A percentile compares a stretch with the other conserved stretches of the same genome.
Conservation (phyloP, 805 yeast genomes). For the Ogataea trehalophila region DNA sequence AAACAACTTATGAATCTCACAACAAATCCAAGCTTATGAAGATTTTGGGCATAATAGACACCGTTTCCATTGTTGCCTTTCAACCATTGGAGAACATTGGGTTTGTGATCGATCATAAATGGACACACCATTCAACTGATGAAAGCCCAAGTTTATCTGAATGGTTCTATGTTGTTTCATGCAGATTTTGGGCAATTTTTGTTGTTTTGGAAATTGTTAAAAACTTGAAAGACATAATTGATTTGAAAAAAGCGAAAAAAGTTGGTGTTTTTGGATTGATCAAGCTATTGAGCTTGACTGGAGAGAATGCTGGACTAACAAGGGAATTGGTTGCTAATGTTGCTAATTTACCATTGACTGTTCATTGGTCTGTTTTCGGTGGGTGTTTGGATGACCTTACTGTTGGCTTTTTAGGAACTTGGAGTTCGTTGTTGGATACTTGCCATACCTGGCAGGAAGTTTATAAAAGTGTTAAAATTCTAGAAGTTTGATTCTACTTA, state of each 20-base stretch:
- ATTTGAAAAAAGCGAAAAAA: conserved; percentile 3
- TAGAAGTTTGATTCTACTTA: conserved; percentile 3
- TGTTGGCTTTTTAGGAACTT: conserved; percentile 34
- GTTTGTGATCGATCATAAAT: conserved; percentile 29
- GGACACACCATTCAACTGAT: conserved; percentile 21
- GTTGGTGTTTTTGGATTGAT: background rate
- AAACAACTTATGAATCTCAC: conserved; percentile 1
- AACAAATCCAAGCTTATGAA: conserved; percentile 14
- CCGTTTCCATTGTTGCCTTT: conserved; percentile 23
- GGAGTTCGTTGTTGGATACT: conserved; percentile 22
- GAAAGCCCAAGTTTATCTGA: conserved; percentile 5
- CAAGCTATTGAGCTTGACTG: conserved; percentile 3
- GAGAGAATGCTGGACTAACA: conserved; percentile 9
- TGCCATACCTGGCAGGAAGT: conserved; percentile 19
- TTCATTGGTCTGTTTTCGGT: conserved; percentile 33
- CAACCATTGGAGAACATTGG: conserved; percentile 34
- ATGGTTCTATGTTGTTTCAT: conserved; percentile 30
- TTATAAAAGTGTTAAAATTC: conserved; percentile 7
- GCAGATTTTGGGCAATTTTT: conserved; percentile 32
- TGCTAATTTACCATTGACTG: conserved; percentile 33
- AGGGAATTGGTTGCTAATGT: conserved; percentile 25
- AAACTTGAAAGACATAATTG: conserved; percentile 7
- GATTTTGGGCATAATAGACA: conserved; percentile 22
- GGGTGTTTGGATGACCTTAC: conserved; percentile 29
- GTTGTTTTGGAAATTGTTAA: conserved; percentile 30